These are phyloP conservation scores for Schoenoplectus tabernaemontani DNA, from an alignment of 202 grass and related monocot species.

Conservation along the genomic window DNA sequence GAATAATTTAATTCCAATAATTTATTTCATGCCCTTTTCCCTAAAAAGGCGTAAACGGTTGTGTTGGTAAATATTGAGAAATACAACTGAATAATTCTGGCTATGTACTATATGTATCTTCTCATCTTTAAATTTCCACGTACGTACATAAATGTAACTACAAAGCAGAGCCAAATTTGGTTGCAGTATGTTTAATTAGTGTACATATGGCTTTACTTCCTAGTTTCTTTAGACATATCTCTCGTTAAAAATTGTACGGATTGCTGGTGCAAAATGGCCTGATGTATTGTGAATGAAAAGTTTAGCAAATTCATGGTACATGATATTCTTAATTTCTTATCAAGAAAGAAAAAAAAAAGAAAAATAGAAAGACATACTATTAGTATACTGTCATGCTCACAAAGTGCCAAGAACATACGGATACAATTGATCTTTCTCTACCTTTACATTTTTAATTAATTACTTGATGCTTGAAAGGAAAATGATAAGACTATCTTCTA, in stretches of 20 bases:
- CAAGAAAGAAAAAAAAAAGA: not conserved
- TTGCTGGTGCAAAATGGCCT: not conserved
- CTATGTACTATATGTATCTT: no score
- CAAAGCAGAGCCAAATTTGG: not conserved
- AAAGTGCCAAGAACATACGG: not conserved
- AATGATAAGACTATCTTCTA: constrained; percentile 28
- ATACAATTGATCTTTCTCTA: not conserved
- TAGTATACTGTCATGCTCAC: not conserved
- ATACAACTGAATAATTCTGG: no score
- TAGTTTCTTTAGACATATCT: not conserved
- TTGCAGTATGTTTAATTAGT: no score
- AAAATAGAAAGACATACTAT: no score
- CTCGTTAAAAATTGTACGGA: not conserved
- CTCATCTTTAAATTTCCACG: not conserved
- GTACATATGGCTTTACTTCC: not conserved
- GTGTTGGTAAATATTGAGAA: not conserved
- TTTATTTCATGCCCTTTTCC: no score
- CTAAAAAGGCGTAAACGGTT: not conserved
- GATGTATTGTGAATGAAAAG: not conserved
- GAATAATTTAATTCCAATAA: no score
- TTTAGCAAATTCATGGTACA: no score
- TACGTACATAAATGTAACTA: not conserved
- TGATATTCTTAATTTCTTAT: not conserved
- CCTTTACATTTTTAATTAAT: constrained; percentile 5
- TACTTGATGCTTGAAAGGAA: constrained; percentile 8